Evolutionary conservation across 441 rosid genomes (phyloP).

Genomic region (Gossypium laxum): DNA sequence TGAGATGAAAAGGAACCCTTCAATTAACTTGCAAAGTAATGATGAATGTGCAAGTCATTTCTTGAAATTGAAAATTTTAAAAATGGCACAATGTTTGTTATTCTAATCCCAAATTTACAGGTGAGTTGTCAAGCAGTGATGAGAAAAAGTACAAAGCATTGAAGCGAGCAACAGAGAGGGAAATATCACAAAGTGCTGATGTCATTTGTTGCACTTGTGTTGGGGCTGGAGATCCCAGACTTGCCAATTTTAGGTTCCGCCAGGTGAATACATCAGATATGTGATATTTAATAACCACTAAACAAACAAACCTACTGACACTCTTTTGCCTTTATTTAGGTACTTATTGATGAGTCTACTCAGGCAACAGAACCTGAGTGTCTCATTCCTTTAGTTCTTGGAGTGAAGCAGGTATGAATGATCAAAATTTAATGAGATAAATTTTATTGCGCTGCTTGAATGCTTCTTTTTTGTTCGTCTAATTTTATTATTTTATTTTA

Average conservation of each 20-base stretch:
- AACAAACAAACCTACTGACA: conserved; percentile 17
- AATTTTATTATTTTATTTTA: conserved; percentile 22
- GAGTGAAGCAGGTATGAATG: conserved; percentile 78
- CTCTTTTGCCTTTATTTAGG: conserved; percentile 36
- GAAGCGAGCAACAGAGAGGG: conserved; percentile 93
- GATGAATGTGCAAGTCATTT: background rate
- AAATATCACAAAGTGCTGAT: conserved; percentile 97
- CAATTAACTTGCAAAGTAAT: background rate
- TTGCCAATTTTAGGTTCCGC: conserved; percentile 92
- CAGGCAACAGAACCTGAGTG: conserved; percentile 99
- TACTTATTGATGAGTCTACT: conserved; percentile 98
- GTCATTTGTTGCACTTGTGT: conserved; percentile 98
- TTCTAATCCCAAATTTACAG: conserved; percentile 29
- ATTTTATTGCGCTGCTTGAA: background rate
- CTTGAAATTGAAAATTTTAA: background rate
- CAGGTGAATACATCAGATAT: conserved; percentile 44
- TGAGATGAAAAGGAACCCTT: background rate
- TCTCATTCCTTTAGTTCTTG: conserved; percentile 96
- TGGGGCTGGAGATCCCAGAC: conserved; percentile 97
- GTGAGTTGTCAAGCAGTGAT: conserved; percentile 94
- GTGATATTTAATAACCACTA: background rate
- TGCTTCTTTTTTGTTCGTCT: conserved; percentile 13
- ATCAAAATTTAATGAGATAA: background rate
- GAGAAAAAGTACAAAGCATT: conserved; percentile 94
- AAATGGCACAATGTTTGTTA: background rate